phyloP scores from a whole-genome alignment of 768 basidiomycete species.

The Mycena indigotica region DNA sequence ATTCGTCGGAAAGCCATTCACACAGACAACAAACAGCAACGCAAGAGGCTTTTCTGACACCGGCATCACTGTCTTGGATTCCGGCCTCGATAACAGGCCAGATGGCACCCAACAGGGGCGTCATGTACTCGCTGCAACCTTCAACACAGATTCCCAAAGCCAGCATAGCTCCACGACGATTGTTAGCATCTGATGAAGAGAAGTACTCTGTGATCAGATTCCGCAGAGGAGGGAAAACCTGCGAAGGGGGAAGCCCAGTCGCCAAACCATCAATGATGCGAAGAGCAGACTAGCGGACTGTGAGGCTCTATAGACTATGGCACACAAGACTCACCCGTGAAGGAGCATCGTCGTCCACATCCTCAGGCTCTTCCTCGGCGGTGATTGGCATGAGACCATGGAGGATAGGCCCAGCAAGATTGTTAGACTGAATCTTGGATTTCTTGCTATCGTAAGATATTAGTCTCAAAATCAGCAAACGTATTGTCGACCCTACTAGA shows the following conservation, averaged over 20 bases:
- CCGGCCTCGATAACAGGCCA: conserved; percentile 95
- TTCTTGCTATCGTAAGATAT: conserved; percentile 98
- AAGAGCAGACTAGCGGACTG: conserved; percentile 72
- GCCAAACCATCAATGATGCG: conserved; percentile 93
- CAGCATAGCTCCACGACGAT: conserved; percentile 91
- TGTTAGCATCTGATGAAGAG: conserved; percentile 70
- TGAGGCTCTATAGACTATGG: not conserved
- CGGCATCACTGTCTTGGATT: conserved; percentile 78
- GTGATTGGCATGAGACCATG: conserved; percentile 93
- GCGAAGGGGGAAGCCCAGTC: conserved; percentile 88
- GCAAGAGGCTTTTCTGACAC: conserved; percentile 94
- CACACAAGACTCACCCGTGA: conserved; percentile 63
- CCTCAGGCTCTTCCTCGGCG: conserved; percentile 91
- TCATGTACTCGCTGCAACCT: conserved; percentile 97
- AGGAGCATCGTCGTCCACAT: conserved; percentile 90
- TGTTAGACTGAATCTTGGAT: conserved; percentile 85
- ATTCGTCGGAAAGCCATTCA: conserved; percentile 96
- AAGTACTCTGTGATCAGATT: conserved; percentile 83
- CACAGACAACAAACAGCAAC: conserved; percentile 94
- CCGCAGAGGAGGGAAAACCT: conserved; percentile 94
- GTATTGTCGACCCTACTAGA: conserved; percentile 69
- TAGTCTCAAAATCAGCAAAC: too few species aligned
- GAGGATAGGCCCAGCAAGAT: conserved; percentile 82
- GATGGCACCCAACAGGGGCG: conserved; percentile 84
- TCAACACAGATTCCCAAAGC: conserved; percentile 95